Percentiles rank a stretch among this genome's conserved stretches.
phyloP scores from a whole-genome alignment of 345 rosid species.

The Euphorbia tirucalli region DNA sequence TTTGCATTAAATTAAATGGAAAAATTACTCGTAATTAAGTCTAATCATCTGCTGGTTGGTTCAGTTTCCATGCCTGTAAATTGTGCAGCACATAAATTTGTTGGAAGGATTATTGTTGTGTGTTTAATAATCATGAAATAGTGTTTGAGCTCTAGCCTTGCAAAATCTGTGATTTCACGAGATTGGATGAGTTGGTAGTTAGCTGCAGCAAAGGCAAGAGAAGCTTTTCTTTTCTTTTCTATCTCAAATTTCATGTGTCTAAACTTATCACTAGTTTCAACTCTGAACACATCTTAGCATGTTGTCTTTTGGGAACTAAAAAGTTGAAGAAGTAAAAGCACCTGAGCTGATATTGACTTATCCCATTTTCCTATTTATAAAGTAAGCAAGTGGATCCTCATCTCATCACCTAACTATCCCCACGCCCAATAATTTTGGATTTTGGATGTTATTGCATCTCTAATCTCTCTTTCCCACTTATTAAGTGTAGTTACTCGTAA shows the following conservation, averaged over 20 bases:
- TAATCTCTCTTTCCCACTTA: background rate
- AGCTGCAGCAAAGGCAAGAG: slow-evolving; percentile 31
- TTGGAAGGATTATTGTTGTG: slow-evolving; percentile 12
- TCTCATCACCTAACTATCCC: slow-evolving; percentile 15
- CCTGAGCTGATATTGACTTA: slow-evolving; percentile 16
- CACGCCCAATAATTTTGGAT: slow-evolving; percentile 8
- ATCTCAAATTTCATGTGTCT: slow-evolving; percentile 37
- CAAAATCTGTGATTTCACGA: slow-evolving; percentile 49
- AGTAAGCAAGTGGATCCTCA: slow-evolving; percentile 29
- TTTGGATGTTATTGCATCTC: background rate
- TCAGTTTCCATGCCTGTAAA: slow-evolving; percentile 9
- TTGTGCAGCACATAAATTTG: background rate
- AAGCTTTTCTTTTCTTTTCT: slow-evolving; percentile 21
- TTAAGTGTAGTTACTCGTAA: background rate
- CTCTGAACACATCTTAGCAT: slow-evolving; percentile 10
- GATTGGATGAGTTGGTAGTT: slow-evolving; percentile 41
- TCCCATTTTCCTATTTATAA: slow-evolving; percentile 17
- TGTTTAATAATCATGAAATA: slow-evolving; percentile 5
- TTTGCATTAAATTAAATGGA: background rate
- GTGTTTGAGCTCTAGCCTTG: slow-evolving; percentile 19
- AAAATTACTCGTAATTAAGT: slow-evolving; percentile 2
- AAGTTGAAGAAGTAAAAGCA: slow-evolving; percentile 20
- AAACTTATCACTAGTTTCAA: slow-evolving; percentile 20
- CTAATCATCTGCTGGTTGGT: background rate
- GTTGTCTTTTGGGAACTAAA: slow-evolving; percentile 24